phyloP scores from a whole-genome alignment of 2,329 filamentous ascomycete genomes.

The Fusarium marasasianum region DNA sequence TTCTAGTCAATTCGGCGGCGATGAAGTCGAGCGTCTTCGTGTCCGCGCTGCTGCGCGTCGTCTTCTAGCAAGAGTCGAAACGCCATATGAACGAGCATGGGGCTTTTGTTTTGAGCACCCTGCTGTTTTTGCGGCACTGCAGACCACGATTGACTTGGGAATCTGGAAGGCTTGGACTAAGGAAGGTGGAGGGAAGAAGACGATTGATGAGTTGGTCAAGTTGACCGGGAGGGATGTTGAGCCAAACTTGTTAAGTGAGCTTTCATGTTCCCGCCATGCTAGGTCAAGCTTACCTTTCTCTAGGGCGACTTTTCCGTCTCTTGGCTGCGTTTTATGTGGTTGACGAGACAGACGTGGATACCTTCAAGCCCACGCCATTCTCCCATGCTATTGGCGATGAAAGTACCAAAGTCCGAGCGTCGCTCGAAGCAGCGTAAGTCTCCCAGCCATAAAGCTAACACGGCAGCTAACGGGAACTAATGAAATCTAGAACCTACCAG shows the following conservation, averaged over 20 bases:
- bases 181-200: conserved; percentile 10
- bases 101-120: conserved; percentile 32
- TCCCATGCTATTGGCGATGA: conserved; percentile 30
- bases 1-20: neutral
- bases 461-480: neutral
- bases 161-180: conserved; percentile 26
- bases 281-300: neutral
- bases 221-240: conserved; percentile 8
- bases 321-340: conserved; percentile 31
- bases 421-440: conserved; percentile 23
- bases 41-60: conserved; percentile 23
- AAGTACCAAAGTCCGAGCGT: conserved; percentile 29
- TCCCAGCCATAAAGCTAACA: rapidly evolving
- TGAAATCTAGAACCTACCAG: conserved; percentile 8
- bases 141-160: conserved; percentile 20
- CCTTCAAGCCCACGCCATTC: conserved; percentile 25
- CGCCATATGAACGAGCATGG: conserved; percentile 30
- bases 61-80: conserved; percentile 16
- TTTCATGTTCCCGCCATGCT: rapidly evolving
- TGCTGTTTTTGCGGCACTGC: conserved; percentile 22
- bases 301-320: conserved; percentile 26
- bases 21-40: conserved; percentile 31
- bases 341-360: conserved; percentile 22
- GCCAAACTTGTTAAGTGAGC: conserved; percentile 17
- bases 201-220: conserved; percentile 19